phyloP scores from a whole-genome alignment of 2,329 filamentous ascomycete species.

The Diplodia sapinea region DNA sequence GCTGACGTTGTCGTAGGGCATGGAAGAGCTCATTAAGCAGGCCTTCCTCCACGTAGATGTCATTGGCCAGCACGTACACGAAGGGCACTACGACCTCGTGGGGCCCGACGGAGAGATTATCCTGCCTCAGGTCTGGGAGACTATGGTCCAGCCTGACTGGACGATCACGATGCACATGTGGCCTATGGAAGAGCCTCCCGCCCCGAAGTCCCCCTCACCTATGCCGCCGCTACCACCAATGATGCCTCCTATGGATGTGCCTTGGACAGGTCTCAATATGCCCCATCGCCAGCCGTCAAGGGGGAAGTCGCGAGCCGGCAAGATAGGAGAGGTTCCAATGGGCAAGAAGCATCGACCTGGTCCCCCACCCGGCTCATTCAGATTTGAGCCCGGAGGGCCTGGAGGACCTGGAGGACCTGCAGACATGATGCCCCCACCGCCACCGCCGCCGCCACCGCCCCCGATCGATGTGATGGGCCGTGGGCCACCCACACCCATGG shows the following conservation, averaged over 20 bases:
- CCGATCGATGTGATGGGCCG: constrained; percentile 31
- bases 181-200: constrained; percentile 50
- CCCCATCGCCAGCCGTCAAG: constrained; percentile 21
- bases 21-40: constrained; percentile 57
- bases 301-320: constrained; percentile 14
- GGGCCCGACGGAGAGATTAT: constrained; percentile 58
- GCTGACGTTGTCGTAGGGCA: constrained; percentile 45
- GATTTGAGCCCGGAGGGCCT: background rate
- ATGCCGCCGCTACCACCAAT: background rate
- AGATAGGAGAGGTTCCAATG: constrained; percentile 29
- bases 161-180: constrained; percentile 58
- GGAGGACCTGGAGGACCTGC: constrained; percentile 7
- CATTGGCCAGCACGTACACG: constrained; percentile 53
- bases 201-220: constrained; percentile 23
- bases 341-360: constrained; percentile 29
- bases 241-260: background rate
- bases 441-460: constrained; percentile 33
- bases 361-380: constrained; percentile 7
- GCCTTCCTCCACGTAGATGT: constrained; percentile 56
- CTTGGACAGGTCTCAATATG: constrained; percentile 26
- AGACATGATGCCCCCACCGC: constrained; percentile 32
- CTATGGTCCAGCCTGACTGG: constrained; percentile 56
- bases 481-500: background rate
- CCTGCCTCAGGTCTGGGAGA: constrained; percentile 57
- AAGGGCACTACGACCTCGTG: constrained; percentile 55